Conservation (phyloP, 106 monocot species). For the Acanthochlamys bracteata region DNA sequence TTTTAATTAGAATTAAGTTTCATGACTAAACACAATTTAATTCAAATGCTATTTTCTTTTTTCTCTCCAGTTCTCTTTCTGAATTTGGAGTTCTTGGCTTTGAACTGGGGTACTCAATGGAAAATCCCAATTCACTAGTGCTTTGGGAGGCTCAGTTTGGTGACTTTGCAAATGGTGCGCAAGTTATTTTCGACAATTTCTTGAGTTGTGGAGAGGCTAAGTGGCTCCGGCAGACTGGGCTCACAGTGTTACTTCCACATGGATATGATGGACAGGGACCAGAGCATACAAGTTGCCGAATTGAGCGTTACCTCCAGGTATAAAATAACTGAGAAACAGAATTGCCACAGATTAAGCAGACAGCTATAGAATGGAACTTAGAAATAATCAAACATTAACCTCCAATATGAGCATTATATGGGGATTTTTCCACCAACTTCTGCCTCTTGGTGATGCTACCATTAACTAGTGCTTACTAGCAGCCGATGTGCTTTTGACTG, state of each 20-base stretch:
- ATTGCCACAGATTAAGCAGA: too few species aligned
- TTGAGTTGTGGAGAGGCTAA: slow-evolving; percentile 94
- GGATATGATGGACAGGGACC: slow-evolving; percentile 99
- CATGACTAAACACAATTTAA: too few species aligned
- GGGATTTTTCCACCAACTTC: too few species aligned
- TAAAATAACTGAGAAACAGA: too few species aligned
- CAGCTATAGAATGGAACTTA: too few species aligned
- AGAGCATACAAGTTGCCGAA: slow-evolving; percentile 84
- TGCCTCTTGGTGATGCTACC: too few species aligned
- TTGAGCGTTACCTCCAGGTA: slow-evolving; percentile 96
- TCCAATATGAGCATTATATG: too few species aligned
- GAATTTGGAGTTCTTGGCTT: slow-evolving; percentile 98
- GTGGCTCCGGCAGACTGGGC: slow-evolving; percentile 94
- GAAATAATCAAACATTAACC: too few species aligned
- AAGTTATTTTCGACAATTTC: slow-evolving; percentile 96
- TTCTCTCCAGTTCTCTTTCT: slow-evolving; percentile 72
- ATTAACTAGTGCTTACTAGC: too few species aligned
- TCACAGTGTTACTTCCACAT: slow-evolving; percentile 86
- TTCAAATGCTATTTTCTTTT: not conserved
- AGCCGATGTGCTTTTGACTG: too few species aligned
- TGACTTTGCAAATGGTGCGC: slow-evolving; percentile 97
- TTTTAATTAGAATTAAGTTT: too few species aligned
- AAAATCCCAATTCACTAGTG: slow-evolving; percentile 94
- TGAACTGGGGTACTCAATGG: slow-evolving; percentile 99
- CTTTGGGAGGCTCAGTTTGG: slow-evolving; percentile 99